Evolutionary conservation across 371 early-diverging fungal genomes (phyloP).

Genomic region (Mucor circinelloides): DNA sequence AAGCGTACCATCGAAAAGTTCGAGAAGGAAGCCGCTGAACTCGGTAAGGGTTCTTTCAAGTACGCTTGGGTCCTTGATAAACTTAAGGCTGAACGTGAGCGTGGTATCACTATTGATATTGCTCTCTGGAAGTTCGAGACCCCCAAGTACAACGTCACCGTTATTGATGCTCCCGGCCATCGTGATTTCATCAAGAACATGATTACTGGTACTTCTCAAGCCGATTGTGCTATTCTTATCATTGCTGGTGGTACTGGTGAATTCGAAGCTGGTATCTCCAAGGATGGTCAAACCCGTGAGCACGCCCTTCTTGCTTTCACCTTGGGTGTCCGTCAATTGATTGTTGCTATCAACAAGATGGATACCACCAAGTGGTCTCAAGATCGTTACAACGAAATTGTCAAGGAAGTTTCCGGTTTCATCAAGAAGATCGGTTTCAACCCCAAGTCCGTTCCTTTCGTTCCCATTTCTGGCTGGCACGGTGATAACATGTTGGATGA

Average conservation of each 20-base stretch:
- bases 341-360: constrained; percentile 99
- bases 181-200: constrained; percentile 99
- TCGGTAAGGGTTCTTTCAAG: constrained; percentile 99
- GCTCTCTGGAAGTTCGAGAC: constrained; percentile 99
- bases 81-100: constrained; percentile 97
- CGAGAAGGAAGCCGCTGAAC: constrained; percentile 98
- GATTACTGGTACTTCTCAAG: constrained; percentile 96
- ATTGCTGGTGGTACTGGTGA: constrained; percentile 95
- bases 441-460: constrained; percentile 90
- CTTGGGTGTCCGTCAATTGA: constrained; percentile 97
- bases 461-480: constrained; percentile 98
- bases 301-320: constrained; percentile 98
- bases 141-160: constrained; percentile 93
- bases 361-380: constrained; percentile 95
- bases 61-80: constrained; percentile 97
- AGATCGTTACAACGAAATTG: constrained; percentile 93
- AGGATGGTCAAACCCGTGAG: constrained; percentile 99
- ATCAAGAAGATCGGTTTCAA: constrained; percentile 96
- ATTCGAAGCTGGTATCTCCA: constrained; percentile 99
- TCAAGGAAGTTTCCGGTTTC: constrained; percentile 92
- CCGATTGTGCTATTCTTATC: constrained; percentile 96
- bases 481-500: constrained; percentile 98
- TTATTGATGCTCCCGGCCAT: constrained; percentile 99
- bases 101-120: constrained; percentile 98
- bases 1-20: constrained; percentile 99